Evolutionary conservation across 2,329 filamentous ascomycete species (phyloP).

Genomic region (Fusarium ambrosium): DNA sequence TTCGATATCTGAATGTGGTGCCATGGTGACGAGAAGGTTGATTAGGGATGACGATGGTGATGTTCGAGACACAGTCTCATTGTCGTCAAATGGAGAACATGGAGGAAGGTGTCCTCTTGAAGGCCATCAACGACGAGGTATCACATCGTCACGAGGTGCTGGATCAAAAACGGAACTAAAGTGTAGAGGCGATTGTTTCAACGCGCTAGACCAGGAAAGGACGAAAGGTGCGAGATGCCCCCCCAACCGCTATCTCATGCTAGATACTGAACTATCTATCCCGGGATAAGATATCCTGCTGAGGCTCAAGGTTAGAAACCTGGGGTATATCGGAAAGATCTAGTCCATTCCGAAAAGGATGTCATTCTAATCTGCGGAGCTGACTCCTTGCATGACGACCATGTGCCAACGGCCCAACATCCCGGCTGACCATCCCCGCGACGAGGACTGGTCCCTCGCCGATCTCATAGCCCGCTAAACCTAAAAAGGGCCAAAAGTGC

Average conservation of each 20-base stretch:
- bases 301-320: neutral
- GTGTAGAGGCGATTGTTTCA: neutral
- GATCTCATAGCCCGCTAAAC: neutral
- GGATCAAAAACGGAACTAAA: neutral
- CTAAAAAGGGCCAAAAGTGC: neutral
- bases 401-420: neutral
- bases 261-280: neutral
- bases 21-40: neutral
- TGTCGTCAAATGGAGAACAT: too few species aligned
- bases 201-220: conserved; percentile 9
- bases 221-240: conserved; percentile 11
- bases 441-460: neutral
- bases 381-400: neutral
- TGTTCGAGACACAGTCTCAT: neutral
- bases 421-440: neutral
- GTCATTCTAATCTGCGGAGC: neutral
- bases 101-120: neutral
- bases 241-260: neutral
- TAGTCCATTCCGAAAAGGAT: neutral
- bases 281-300: neutral
- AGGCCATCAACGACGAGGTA: neutral
- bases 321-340: neutral
- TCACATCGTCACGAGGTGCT: neutral
- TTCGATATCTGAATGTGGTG: neutral
- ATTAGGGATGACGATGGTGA: neutral